Conservation (phyloP, 805 yeast species). For the Saccharomycopsis sp. region DNA sequence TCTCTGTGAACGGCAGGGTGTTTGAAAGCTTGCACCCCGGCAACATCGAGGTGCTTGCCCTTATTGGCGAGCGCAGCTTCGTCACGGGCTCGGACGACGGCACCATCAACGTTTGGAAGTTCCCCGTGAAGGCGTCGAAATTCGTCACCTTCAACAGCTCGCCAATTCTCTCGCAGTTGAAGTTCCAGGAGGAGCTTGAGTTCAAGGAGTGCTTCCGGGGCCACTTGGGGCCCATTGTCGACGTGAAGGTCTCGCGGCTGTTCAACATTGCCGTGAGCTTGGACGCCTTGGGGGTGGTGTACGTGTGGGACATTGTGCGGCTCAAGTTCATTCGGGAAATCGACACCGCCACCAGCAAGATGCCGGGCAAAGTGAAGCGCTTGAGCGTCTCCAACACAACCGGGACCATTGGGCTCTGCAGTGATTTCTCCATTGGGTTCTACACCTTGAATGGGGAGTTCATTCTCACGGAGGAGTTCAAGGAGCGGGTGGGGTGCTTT, state of each 20-base stretch:
- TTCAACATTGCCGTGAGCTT: constrained; percentile 47
- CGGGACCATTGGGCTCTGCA: constrained; percentile 42
- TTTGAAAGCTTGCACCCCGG: constrained; percentile 37
- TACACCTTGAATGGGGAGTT: constrained; percentile 48
- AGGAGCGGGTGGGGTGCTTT: constrained; percentile 17
- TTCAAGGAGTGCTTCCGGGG: constrained; percentile 45
- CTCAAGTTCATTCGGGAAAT: constrained; percentile 39
- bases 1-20: constrained; percentile 33
- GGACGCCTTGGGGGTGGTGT: constrained; percentile 46
- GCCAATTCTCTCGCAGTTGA: constrained; percentile 19
- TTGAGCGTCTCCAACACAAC: constrained; percentile 44
- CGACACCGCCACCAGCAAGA: constrained; percentile 5
- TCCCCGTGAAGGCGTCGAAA: constrained; percentile 27
- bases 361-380: constrained; percentile 23
- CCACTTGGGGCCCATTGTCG: constrained; percentile 40
- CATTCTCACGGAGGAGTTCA: constrained; percentile 23
- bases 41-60: constrained; percentile 32
- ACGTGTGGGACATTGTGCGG: constrained; percentile 57
- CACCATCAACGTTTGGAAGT: constrained; percentile 49
- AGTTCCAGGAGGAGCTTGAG: constrained; percentile 28
- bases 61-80: constrained; percentile 35
- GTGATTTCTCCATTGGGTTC: constrained; percentile 27
- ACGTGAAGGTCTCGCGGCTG: constrained; percentile 41
- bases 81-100: constrained; percentile 51
- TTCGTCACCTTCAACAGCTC: constrained; percentile 19